Percentiles rank a stretch among this genome's conserved stretches.
These are phyloP conservation scores for Lomentospora prolificans DNA, from an alignment of 2,329 filamentous ascomycete species.

Conservation along the genomic window DNA sequence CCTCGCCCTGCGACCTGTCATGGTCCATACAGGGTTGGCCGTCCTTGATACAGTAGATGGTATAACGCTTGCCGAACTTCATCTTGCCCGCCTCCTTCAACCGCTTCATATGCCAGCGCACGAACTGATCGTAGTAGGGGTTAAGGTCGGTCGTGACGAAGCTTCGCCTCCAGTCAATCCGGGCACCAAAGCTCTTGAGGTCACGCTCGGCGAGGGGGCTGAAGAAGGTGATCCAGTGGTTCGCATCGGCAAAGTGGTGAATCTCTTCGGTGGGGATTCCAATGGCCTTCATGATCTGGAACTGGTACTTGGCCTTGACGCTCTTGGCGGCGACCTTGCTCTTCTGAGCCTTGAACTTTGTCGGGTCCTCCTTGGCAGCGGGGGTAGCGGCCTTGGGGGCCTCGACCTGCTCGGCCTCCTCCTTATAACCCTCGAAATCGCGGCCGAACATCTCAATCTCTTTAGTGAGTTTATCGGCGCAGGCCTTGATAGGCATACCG, in stretches of 20 bases:
- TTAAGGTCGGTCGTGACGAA: conserved; percentile 96
- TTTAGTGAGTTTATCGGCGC: conserved; percentile 84
- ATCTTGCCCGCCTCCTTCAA: conserved; percentile 86
- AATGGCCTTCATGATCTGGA: conserved; percentile 88
- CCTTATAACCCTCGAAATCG: conserved; percentile 69
- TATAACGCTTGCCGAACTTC: conserved; percentile 87
- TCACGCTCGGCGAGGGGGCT: conserved; percentile 45
- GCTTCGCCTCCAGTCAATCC: conserved; percentile 87
- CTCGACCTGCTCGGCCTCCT: conserved; percentile 37
- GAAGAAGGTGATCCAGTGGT: conserved; percentile 87
- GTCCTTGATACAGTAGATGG: conserved; percentile 80
- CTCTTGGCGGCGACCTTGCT: conserved; percentile 85
- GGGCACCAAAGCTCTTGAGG: conserved; percentile 70
- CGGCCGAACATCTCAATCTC: conserved; percentile 85
- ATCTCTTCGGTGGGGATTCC: conserved; percentile 85
- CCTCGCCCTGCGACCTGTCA: conserved; percentile 36
- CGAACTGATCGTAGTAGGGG: conserved; percentile 91
- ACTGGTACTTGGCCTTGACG: conserved; percentile 89
- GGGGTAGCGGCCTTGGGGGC: conserved; percentile 47
- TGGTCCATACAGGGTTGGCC: conserved; percentile 38
- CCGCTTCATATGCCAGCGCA: conserved; percentile 94
- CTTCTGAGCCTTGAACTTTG: conserved; percentile 89
- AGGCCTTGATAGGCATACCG: conserved; percentile 96
- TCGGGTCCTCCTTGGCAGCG: conserved; percentile 68
- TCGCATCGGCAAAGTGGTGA: conserved; percentile 83